A percentile compares a stretch with the other conserved stretches of the same genome.
phyloP scores from a whole-genome alignment of 257 asterid species.

The Lycium ferocissimum region DNA sequence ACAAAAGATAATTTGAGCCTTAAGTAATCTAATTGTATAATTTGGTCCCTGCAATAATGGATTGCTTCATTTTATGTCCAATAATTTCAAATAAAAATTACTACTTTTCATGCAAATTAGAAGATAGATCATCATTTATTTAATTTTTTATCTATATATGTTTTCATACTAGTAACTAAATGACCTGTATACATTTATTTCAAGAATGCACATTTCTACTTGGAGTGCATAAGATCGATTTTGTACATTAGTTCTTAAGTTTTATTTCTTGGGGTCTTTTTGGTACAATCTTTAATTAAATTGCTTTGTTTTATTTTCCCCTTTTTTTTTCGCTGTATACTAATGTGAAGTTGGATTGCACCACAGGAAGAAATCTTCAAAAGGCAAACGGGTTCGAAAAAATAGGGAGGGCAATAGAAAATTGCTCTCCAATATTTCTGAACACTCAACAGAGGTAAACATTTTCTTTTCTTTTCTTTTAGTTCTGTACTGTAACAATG shows the following conservation, averaged over 20 bases:
- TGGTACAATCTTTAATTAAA: neutral
- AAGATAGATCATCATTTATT: neutral
- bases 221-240: neutral
- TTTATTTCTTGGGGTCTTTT: no score
- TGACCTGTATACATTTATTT: neutral
- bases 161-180: neutral
- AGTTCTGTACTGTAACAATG: neutral
- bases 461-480: neutral
- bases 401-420: neutral
- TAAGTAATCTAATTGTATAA: neutral
- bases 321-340: neutral
- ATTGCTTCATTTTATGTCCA: no score
- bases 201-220: neutral
- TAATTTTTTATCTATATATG: neutral
- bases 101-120: neutral
- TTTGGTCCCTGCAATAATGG: neutral
- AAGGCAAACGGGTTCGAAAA: constrained; percentile 12
- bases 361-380: constrained; percentile 3
- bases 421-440: constrained; percentile 16
- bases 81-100: no score
- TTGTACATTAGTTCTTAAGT: neutral
- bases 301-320: neutral
- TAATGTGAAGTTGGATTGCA: neutral
- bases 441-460: constrained; percentile 3
- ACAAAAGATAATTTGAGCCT: neutral